Base-by-base conservation (phyloP, 2,329 filamentous ascomycete species). In the Ceratocystis huliohia region DNA sequence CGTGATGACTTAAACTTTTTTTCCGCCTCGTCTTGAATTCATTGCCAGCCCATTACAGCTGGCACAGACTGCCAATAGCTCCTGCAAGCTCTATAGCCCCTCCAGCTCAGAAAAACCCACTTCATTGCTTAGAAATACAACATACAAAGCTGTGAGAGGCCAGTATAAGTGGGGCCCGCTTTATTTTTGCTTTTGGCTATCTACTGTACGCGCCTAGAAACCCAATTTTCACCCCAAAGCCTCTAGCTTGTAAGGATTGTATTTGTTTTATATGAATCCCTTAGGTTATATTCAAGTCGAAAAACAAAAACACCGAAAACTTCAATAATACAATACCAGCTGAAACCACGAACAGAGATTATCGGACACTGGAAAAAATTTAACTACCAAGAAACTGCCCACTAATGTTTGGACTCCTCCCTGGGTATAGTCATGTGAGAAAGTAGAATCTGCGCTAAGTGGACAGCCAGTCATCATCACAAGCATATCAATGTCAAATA, bases 1-100 rank as follows among this genome's bases (percentile, higher is more conserved):
- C 62, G 62, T 67, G 66, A 67, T 62, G 62, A 53, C 66, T 61
- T 61, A 53, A 64, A 62, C 59, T 67, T 65, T 67, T 64, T 65
- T 64, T 41, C 22, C 33, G 41, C 50, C 50, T 41, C 63, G 28
- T 46, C 45, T 30, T 41, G 37, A 10, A 10, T 41, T 3, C 5
- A 41, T 0, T 5, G 37, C 37, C 37, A 41, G 37, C 3, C 28
- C 2, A 5, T 50, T 22, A 41, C 28, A 33, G 25, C 4, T 15
- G 4, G 1, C 63, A n/a, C 10, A 59, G 57, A 22, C 57, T 66
- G 65, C 22, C 65, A 44, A 1, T 59, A 66, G 25, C 65, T 63
- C 57, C 28, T 20, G n/a, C 17, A 30, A n/a, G 28, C 25, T n/a
- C 33, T 15, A 33, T 17, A 30, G 53, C 53, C 53, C 53, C 53